Evolutionary conservation across 2,329 filamentous ascomycete species (phyloP).

Genomic region (Fusarium nurragi): DNA sequence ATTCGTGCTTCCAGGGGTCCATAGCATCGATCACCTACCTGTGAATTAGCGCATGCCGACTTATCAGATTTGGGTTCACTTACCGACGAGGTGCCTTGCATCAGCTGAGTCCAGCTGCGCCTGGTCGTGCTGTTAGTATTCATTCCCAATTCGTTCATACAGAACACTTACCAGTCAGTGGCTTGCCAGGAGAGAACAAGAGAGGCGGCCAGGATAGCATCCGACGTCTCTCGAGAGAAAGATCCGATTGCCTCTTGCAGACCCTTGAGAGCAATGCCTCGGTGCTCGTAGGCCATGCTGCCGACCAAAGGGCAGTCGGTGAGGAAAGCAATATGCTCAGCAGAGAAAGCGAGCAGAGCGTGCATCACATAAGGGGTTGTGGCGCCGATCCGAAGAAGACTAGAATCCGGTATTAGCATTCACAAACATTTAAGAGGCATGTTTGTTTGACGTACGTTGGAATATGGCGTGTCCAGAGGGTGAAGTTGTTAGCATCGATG

Average conservation of each 20-base stretch:
- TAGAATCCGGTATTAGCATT: slow-evolving; percentile 36
- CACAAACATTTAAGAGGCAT: background rate
- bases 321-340: slow-evolving; percentile 90
- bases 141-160: background rate
- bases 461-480: slow-evolving; percentile 91
- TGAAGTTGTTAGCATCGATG: slow-evolving; percentile 83
- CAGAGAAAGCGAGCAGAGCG: slow-evolving; percentile 90
- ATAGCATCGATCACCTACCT: slow-evolving; percentile 85
- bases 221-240: slow-evolving; percentile 87
- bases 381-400: slow-evolving; percentile 76
- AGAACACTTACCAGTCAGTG: slow-evolving; percentile 81
- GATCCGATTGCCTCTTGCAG: slow-evolving; percentile 85
- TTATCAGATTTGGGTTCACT: slow-evolving; percentile 48
- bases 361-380: slow-evolving; percentile 93
- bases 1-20: slow-evolving; percentile 91
- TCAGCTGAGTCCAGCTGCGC: slow-evolving; percentile 91
- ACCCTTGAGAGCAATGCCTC: slow-evolving; percentile 84
- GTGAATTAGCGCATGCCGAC: slow-evolving; percentile 24
- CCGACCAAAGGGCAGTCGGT: slow-evolving; percentile 86
- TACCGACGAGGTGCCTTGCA: slow-evolving; percentile 90
- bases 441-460: slow-evolving; percentile 74
- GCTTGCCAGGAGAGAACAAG: slow-evolving; percentile 95
- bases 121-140: slow-evolving; percentile 59
- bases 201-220: slow-evolving; percentile 90
- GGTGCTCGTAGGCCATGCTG: slow-evolving; percentile 89